These are phyloP conservation scores for Cystofilobasidium ferigula DNA, from an alignment of 768 basidiomycete species.

Conservation along the genomic window DNA sequence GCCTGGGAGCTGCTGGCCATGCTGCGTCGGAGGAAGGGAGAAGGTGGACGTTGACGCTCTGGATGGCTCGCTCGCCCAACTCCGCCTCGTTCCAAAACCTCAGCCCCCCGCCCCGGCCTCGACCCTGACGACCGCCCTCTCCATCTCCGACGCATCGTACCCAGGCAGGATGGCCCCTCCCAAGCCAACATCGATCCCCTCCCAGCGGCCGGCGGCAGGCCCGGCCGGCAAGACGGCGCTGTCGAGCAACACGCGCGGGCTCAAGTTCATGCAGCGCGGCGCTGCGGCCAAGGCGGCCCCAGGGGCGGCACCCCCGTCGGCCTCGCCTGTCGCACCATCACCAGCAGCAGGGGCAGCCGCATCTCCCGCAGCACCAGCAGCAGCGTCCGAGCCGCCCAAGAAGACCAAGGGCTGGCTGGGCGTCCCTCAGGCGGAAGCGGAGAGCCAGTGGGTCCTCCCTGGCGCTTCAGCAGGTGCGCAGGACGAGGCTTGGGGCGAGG, in stretches of 20 bases:
- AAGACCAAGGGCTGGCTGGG: slow-evolving; percentile 9
- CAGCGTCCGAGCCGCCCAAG: slow-evolving; percentile 3
- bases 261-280: slow-evolving; percentile 22
- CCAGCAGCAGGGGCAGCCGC: too few relatives aligned
- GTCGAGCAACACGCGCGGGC: slow-evolving; percentile 14
- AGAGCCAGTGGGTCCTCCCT: slow-evolving; percentile 17
- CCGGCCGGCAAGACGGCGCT: neutral
- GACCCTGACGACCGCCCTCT: neutral
- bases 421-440: neutral
- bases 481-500: neutral
- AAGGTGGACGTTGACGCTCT: neutral
- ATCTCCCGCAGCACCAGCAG: neutral
- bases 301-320: neutral
- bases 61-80: too few relatives aligned
- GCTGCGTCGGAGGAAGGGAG: neutral
- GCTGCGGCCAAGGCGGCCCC: neutral
- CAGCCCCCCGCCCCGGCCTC: neutral
- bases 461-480: neutral
- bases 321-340: neutral
- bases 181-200: slow-evolving; percentile 1
- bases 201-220: neutral
- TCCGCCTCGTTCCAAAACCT: neutral
- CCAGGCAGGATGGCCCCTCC: neutral
- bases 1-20: neutral
- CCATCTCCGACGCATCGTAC: neutral